Percentiles rank a stretch among this genome's conserved stretches.
Evolutionary conservation across 768 basidiomycete genomes (phyloP).

Genomic region (Cyclocybe cylindracea): DNA sequence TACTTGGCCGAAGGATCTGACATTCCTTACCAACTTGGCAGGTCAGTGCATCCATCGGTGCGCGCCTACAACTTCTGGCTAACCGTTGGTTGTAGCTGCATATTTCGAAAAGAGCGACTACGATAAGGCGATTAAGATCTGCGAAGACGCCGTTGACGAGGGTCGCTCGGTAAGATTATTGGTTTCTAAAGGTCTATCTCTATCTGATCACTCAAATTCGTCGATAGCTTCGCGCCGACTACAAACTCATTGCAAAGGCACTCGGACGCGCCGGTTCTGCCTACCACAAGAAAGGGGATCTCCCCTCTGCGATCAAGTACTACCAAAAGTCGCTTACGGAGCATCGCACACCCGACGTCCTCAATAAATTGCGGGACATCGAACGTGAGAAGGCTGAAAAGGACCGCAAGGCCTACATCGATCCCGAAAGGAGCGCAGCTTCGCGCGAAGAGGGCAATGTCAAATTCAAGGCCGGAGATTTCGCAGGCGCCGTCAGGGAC

Average conservation of each 20-base stretch:
- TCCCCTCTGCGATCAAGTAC: slow-evolving; percentile 80
- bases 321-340: slow-evolving; percentile 94
- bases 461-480: slow-evolving; percentile 91
- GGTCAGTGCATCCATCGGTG: slow-evolving; percentile 43
- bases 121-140: slow-evolving; percentile 86
- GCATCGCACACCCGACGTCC: slow-evolving; percentile 91
- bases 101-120: slow-evolving; percentile 95
- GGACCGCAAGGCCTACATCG: slow-evolving; percentile 82
- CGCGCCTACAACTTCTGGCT: not conserved
- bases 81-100: slow-evolving; percentile 54
- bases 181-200: not conserved
- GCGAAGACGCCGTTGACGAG: slow-evolving; percentile 96
- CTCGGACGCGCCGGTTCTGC: slow-evolving; percentile 87
- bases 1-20: slow-evolving; percentile 88
- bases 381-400: slow-evolving; percentile 79
- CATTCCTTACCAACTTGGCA: slow-evolving; percentile 89
- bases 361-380: slow-evolving; percentile 84
- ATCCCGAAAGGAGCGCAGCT: slow-evolving; percentile 76
- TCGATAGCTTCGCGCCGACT: slow-evolving; percentile 81
- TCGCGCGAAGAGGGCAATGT: slow-evolving; percentile 93
- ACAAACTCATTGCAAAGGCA: slow-evolving; percentile 94
- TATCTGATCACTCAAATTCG: not conserved
- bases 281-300: slow-evolving; percentile 80
- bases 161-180: slow-evolving; percentile 64
- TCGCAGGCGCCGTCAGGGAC: slow-evolving; percentile 85